phyloP scores from a whole-genome alignment of 495 filamentous ascomycete species.

The Aspergillus campestris region DNA sequence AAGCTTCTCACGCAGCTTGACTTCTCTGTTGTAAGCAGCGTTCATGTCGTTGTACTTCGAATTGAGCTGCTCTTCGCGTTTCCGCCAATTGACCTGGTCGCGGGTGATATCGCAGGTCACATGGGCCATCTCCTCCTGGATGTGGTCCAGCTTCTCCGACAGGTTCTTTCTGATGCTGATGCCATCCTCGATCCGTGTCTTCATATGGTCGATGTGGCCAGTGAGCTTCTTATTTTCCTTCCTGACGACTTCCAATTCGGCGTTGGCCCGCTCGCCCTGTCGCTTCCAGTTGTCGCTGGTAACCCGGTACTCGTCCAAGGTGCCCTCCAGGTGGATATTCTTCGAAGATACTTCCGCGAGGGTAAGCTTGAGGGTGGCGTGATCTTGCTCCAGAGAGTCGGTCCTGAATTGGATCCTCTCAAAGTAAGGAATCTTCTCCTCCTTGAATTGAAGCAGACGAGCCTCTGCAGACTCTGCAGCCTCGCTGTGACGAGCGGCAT shows the following conservation, averaged over 20 bases:
- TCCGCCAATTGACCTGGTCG: constrained; percentile 67
- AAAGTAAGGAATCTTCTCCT: constrained; percentile 43
- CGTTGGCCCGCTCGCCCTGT: constrained; percentile 37
- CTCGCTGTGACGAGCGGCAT: constrained; percentile 57
- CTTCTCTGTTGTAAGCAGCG: constrained; percentile 67
- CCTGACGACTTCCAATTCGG: constrained; percentile 44
- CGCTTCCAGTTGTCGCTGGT: constrained; percentile 47
- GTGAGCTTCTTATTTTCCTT: constrained; percentile 51
- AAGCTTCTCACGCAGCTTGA: constrained; percentile 66
- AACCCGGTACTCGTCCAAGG: constrained; percentile 53
- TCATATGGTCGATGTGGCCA: constrained; percentile 58
- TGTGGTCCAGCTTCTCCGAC: constrained; percentile 65
- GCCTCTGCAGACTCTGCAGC: constrained; percentile 57
- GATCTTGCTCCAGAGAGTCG: constrained; percentile 52
- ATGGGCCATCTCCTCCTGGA: constrained; percentile 77
- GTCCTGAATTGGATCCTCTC: constrained; percentile 49
- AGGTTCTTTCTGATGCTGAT: constrained; percentile 68
- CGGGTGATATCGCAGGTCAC: constrained; percentile 68
- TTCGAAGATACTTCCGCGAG: constrained; percentile 53
- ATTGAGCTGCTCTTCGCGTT: constrained; percentile 63
- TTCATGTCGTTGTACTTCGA: constrained; percentile 72
- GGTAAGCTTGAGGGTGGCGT: constrained; percentile 55
- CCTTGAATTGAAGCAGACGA: constrained; percentile 43
- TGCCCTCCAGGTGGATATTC: constrained; percentile 49
- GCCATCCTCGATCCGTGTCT: constrained; percentile 75